Conservation (phyloP, 495 filamentous ascomycete genomes). For the Chlorociboria aeruginascens region DNA sequence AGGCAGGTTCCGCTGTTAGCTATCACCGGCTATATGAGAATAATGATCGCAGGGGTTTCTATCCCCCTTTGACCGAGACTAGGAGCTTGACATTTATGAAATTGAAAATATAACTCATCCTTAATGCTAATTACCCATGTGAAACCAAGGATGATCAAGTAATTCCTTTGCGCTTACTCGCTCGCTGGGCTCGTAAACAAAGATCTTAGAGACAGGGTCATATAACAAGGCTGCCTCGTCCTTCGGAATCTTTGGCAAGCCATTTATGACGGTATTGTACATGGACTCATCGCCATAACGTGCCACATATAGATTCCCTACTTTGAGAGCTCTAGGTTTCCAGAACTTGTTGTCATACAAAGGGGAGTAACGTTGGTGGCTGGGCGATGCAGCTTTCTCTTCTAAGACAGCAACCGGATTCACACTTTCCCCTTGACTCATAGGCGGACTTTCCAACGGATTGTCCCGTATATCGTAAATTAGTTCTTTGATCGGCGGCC, state of each 20-base stretch:
- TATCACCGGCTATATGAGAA: too few species aligned
- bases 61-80: too few species aligned
- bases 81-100: too few species aligned
- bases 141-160: constrained; percentile 20
- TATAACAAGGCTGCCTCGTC: constrained; percentile 17
- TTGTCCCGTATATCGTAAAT: constrained; percentile 19
- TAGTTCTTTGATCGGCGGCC: constrained; percentile 13
- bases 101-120: too few species aligned
- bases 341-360: constrained; percentile 13
- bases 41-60: too few species aligned
- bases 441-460: constrained; percentile 6
- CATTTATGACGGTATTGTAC: constrained; percentile 10
- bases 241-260: constrained; percentile 19
- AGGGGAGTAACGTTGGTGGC: constrained; percentile 6
- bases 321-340: constrained; percentile 13
- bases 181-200: constrained; percentile 17
- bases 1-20: too few species aligned
- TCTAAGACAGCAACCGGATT: background rate
- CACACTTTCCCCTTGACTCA: background rate
- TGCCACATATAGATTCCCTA: constrained; percentile 9
- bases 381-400: too few species aligned
- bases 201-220: constrained; percentile 16
- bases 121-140: constrained; percentile 11
- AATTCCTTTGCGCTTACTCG: constrained; percentile 7
- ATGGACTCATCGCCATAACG: constrained; percentile 12